Base-by-base conservation (phyloP, 345 rosid genomes). In the Anacardium occidentale region DNA sequence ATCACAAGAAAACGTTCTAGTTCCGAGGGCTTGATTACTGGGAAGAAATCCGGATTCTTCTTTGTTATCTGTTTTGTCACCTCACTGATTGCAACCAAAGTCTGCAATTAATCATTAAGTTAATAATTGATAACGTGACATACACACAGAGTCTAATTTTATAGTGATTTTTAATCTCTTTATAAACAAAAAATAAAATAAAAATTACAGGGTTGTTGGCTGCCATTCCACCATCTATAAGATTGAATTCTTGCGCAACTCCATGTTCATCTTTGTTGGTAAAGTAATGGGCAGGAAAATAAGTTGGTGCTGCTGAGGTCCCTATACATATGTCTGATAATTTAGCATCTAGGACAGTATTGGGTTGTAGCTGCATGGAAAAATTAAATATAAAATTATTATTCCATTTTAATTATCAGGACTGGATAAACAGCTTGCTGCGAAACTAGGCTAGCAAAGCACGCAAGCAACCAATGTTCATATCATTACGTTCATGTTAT, bases 301-400 rank as follows among this genome's bases (percentile, higher is more conserved):
- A 79, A 57, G 94, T 92, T 53, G 96, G 96, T 56, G 98, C 92
- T 59, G 96, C 86, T 0, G 96, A 85, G 45, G 98, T 90, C 25
- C 83, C 75, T 48, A 90, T 60, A 76, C 94, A 86, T 66, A 92
- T 87, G 68, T 92, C 92, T 21, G 96, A 77, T 52, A 92, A 68
- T 44, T 48, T 51, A 53, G 87, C 96, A 74, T 90, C 84, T 37
- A 87, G 44, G 25, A 63, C 50, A 59, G 90, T 86, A 26, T 70
- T 52, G 20, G 0, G 3, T 24, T 32, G 11, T 53, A 76, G 34
- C 96, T 90, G 75, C 55, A 54, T 20, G n/a, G n/a, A 15, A 68
- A 34, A 34, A 53, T 29, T 10, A 56, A 56, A 22, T 1, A 7
- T 56, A 22, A 5, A 37, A 37, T 37, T 7, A 37, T n/a, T 29